Conservation (phyloP, 1,139 yeast species). For the Arxiozyma slooffiae region DNA sequence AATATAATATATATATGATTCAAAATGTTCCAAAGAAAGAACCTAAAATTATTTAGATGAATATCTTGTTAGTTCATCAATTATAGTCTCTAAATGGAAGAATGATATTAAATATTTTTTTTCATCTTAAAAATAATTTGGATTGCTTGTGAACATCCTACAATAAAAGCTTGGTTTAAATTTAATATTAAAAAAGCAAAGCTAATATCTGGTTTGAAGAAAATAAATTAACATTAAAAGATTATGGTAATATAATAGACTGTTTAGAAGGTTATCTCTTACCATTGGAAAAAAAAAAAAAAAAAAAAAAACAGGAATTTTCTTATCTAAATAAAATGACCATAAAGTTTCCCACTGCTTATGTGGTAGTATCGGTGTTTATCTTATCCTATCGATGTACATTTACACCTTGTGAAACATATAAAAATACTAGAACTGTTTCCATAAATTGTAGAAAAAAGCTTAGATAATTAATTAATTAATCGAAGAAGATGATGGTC, state of each 20-base stretch:
- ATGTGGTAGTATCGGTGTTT: conserved; percentile 63
- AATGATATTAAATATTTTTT: neutral
- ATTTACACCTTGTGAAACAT: conserved; percentile 71
- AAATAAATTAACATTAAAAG: no score
- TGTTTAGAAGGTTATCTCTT: neutral
- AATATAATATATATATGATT: no score
- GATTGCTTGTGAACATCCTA: neutral
- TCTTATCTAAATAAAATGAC: neutral
- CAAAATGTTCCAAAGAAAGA: neutral
- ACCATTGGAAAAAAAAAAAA: no score
- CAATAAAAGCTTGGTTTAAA: no score
- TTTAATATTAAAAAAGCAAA: no score
- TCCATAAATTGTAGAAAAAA: conserved; percentile 62
- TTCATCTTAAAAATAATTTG: no score
- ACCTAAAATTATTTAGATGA: no score
- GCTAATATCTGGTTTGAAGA: neutral
- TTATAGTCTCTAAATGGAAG: neutral
- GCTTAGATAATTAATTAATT: conserved; percentile 47
- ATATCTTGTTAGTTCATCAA: neutral
- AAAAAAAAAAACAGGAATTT: neutral
- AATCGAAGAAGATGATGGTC: conserved; percentile 29
- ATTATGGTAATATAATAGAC: neutral
- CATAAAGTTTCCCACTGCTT: conserved; percentile 49
- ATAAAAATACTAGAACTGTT: conserved; percentile 58
- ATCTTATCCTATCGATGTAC: conserved; percentile 62